Conservation (phyloP, 805 yeast species). For the Candida pseudofarinosa region DNA sequence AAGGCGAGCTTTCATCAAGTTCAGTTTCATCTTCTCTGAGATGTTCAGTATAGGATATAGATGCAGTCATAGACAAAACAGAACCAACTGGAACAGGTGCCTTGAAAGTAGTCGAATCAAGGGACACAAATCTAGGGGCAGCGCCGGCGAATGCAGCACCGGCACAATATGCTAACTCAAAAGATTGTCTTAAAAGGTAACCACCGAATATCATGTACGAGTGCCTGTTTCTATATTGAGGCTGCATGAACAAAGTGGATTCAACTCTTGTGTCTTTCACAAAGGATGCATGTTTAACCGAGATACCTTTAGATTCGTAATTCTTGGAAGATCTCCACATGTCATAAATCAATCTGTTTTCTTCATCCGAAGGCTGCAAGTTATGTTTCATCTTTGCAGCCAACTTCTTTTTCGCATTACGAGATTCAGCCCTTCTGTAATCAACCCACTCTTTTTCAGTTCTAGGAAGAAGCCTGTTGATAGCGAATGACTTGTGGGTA, state of each 20-base stretch:
- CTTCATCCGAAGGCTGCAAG: constrained; percentile 63
- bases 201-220: constrained; percentile 96
- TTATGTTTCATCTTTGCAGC: constrained; percentile 63
- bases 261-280: constrained; percentile 70
- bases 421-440: constrained; percentile 83
- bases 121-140: constrained; percentile 82
- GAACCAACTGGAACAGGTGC: constrained; percentile 96
- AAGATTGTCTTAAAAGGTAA: constrained; percentile 83
- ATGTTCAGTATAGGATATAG: constrained; percentile 84
- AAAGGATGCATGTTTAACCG: constrained; percentile 51
- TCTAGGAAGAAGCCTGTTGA: constrained; percentile 74
- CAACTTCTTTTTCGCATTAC: constrained; percentile 79
- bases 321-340: constrained; percentile 53
- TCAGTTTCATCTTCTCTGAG: constrained; percentile 39
- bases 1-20: constrained; percentile 25
- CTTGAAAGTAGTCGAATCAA: constrained; percentile 87
- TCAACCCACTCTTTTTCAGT: constrained; percentile 76
- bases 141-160: constrained; percentile 86
- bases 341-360: constrained; percentile 69
- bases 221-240: constrained; percentile 93
- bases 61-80: constrained; percentile 76
- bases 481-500: constrained; percentile 85
- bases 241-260: constrained; percentile 90
- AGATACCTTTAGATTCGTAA: constrained; percentile 28
- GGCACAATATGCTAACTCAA: constrained; percentile 89